phyloP scores from a whole-genome alignment of 805 yeast genomes.

The Candida insectalens region DNA sequence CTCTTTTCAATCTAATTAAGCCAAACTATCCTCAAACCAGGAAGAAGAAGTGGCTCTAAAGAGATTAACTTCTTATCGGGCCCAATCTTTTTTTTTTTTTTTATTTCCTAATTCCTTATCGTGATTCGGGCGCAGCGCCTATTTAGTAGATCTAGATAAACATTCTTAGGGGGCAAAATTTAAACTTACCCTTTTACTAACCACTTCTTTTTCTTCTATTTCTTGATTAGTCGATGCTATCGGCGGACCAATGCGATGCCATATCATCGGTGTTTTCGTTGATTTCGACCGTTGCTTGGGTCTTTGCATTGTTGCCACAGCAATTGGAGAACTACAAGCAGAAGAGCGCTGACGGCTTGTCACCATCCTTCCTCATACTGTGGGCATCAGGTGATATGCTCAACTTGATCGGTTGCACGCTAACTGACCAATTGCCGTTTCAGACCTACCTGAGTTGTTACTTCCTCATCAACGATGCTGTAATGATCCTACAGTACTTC shows the following conservation, averaged over 20 bases:
- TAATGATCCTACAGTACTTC: conserved; percentile 61
- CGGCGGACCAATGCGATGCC: conserved; percentile 4
- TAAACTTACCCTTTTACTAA: too few species aligned
- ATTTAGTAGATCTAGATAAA: not conserved
- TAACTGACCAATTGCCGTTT: conserved; percentile 74
- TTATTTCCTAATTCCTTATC: not conserved
- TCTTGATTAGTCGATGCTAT: too few species aligned
- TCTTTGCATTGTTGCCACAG: conserved; percentile 28
- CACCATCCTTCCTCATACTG: conserved; percentile 20
- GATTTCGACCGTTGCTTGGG: conserved; percentile 25
- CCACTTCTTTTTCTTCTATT: too few species aligned
- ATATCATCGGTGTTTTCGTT: conserved; percentile 16
- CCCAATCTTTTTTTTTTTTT: not conserved
- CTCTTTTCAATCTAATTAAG: too few species aligned
- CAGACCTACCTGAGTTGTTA: conserved; percentile 67
- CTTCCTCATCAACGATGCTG: conserved; percentile 61
- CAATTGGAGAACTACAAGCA: conserved; percentile 22
- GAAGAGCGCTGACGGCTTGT: conserved; percentile 24
- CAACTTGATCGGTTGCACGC: conserved; percentile 53
- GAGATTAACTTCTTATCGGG: too few species aligned
- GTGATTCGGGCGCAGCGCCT: not conserved
- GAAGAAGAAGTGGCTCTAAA: too few species aligned
- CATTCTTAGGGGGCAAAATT: not conserved
- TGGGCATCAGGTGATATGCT: conserved; percentile 26
- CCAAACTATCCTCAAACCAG: too few species aligned